A percentile compares a stretch with the other conserved stretches of the same genome.
Evolutionary conservation across 2,329 filamentous ascomycete genomes (phyloP).

Genomic region (Fusarium sambucinum): DNA sequence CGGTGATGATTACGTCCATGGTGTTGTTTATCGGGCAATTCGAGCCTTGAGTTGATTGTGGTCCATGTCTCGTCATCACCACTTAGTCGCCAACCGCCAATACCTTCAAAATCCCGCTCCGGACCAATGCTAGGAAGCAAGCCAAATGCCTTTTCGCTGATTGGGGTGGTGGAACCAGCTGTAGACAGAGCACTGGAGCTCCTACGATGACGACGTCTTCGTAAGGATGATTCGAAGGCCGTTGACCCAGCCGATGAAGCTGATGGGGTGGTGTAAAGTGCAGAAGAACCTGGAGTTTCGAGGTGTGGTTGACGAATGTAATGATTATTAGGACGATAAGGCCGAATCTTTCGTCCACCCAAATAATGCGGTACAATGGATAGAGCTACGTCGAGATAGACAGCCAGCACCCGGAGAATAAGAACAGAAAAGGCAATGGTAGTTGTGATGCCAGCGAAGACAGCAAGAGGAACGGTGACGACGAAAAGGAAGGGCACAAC

Average conservation of each 20-base stretch:
- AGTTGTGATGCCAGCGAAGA: slow-evolving; percentile 74
- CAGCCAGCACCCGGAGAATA: slow-evolving; percentile 68
- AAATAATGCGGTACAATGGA: slow-evolving; percentile 69
- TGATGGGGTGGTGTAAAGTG: slow-evolving; percentile 14
- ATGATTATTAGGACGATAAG: slow-evolving; percentile 41
- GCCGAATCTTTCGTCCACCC: slow-evolving; percentile 54
- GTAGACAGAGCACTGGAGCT: slow-evolving; percentile 53
- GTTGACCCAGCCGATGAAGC: slow-evolving; percentile 37
- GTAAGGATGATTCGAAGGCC: slow-evolving; percentile 34
- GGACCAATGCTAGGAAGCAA: slow-evolving; percentile 63
- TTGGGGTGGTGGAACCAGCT: slow-evolving; percentile 51
- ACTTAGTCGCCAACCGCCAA: slow-evolving; percentile 68
- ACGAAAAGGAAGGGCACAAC: slow-evolving; percentile 72
- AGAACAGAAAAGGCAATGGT: slow-evolving; percentile 71
- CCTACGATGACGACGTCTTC: slow-evolving; percentile 51
- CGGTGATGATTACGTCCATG: slow-evolving; percentile 58
- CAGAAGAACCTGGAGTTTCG: slow-evolving; percentile 17
- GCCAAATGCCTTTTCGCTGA: slow-evolving; percentile 55
- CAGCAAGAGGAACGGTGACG: slow-evolving; percentile 71
- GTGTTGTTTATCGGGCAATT: slow-evolving; percentile 60
- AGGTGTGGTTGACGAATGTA: slow-evolving; percentile 30
- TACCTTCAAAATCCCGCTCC: slow-evolving; percentile 69
- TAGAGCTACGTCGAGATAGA: slow-evolving; percentile 73
- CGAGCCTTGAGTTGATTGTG: slow-evolving; percentile 64
- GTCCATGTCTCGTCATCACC: slow-evolving; percentile 63